Percentiles rank a stretch among this genome's conserved stretches.
phyloP scores from a whole-genome alignment of 805 yeast species.

The Ogataea neopini region DNA sequence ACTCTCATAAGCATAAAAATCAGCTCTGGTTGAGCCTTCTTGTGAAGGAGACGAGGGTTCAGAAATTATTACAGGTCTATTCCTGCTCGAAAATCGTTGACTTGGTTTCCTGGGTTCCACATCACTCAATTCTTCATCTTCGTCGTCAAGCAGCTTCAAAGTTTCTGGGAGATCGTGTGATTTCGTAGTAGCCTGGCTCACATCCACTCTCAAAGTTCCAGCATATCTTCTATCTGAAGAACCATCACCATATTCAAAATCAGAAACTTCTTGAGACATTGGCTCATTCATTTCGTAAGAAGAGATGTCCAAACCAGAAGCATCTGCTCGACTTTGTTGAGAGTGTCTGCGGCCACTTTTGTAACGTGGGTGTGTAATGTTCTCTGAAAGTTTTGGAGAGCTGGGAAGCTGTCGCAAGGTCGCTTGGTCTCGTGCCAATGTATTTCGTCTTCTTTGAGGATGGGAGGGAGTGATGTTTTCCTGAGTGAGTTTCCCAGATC shows the following conservation, averaged over 20 bases:
- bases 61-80: not conserved
- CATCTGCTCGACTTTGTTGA: not conserved
- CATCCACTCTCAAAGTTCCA: conserved; percentile 6
- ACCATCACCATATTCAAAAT: conserved; percentile 17
- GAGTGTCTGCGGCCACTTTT: not conserved
- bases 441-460: not conserved
- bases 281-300: conserved; percentile 24
- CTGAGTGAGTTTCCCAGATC: conserved; percentile 9
- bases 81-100: not conserved
- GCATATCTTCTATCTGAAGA: not conserved
- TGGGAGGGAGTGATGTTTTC: not conserved
- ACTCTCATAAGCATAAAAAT: not conserved
- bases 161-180: conserved; percentile 12
- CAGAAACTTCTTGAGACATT: conserved; percentile 22
- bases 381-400: not conserved
- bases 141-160: conserved; percentile 3
- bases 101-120: not conserved
- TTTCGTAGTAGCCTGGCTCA: conserved; percentile 9
- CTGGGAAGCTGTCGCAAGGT: conserved; percentile 5
- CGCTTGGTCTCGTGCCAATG: conserved; percentile 2
- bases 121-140: conserved; percentile 2
- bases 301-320: conserved; percentile 5
- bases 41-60: conserved; percentile 4
- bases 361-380: not conserved
- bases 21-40: not conserved